phyloP scores from a whole-genome alignment of 106 monocot genomes.

The Apostasia ramifera region DNA sequence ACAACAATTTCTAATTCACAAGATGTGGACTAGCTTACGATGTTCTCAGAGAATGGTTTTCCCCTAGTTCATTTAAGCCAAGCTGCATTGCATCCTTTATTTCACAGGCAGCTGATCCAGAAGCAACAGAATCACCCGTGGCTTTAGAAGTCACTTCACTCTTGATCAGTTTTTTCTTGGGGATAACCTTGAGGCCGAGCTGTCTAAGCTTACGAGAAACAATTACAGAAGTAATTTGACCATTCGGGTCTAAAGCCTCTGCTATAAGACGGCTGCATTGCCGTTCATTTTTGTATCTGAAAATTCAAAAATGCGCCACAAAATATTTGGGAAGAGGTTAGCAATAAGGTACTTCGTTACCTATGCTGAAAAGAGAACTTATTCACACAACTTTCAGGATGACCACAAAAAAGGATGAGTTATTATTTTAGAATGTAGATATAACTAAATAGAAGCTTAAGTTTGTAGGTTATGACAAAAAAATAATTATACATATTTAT shows the following conservation, averaged over 20 bases:
- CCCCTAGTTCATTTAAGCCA: neutral
- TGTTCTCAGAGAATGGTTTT: neutral
- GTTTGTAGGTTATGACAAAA: too few species aligned
- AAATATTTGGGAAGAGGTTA: too few species aligned
- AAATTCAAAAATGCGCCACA: neutral
- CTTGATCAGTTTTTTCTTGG: constrained; percentile 22
- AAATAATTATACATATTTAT: too few species aligned
- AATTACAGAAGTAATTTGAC: constrained; percentile 55
- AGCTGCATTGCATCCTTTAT: neutral
- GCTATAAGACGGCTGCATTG: constrained; percentile 56
- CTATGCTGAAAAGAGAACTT: too few species aligned
- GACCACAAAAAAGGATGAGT: too few species aligned
- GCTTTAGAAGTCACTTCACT: neutral
- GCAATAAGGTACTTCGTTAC: too few species aligned
- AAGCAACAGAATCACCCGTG: neutral
- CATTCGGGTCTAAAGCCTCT: constrained; percentile 55
- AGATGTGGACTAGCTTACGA: neutral
- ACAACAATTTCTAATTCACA: too few species aligned
- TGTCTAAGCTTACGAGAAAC: constrained; percentile 59
- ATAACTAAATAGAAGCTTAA: too few species aligned
- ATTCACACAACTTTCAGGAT: too few species aligned
- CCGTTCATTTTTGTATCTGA: constrained; percentile 63
- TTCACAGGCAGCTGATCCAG: neutral
- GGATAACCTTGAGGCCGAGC: constrained; percentile 38
- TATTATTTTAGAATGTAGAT: too few species aligned